These are phyloP conservation scores for Zelonia costaricensis DNA, from an alignment of 208 protist species.

Conservation along the genomic window DNA sequence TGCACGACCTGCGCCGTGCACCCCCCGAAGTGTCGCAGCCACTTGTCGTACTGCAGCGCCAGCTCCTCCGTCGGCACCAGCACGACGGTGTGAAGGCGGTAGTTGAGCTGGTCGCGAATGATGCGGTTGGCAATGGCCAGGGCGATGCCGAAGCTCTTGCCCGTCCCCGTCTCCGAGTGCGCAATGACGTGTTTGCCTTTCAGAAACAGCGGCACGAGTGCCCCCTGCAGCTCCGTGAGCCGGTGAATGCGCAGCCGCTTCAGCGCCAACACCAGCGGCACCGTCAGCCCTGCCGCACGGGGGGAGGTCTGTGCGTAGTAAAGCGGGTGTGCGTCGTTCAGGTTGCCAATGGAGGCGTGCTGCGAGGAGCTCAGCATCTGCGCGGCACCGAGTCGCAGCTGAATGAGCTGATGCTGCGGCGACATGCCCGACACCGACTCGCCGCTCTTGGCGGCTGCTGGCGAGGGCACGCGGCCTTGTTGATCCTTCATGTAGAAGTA, in stretches of 20 bases:
- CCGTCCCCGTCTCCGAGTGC: conserved; percentile 87
- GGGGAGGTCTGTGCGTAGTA: conserved; percentile 80
- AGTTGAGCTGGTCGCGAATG: conserved; percentile 78
- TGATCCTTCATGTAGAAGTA: conserved; percentile 66
- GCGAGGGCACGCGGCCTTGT: background rate
- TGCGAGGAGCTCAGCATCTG: conserved; percentile 77
- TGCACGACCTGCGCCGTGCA: conserved; percentile 80
- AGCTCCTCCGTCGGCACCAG: conserved; percentile 88
- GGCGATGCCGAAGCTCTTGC: conserved; percentile 91
- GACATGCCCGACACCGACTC: conserved; percentile 16
- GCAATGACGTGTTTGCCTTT: conserved; percentile 91
- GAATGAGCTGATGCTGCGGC: conserved; percentile 56
- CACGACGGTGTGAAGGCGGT: conserved; percentile 88
- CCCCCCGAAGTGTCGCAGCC: conserved; percentile 83
- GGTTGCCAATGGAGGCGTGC: conserved; percentile 58
- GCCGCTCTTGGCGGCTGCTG: background rate
- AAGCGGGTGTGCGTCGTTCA: conserved; percentile 85
- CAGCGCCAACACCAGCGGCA: conserved; percentile 68
- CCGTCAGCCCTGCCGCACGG: conserved; percentile 69
- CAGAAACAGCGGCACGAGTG: conserved; percentile 82
- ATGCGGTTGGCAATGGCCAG: conserved; percentile 86
- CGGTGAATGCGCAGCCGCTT: conserved; percentile 67
- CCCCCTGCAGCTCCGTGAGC: conserved; percentile 86
- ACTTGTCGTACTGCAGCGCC: conserved; percentile 90
- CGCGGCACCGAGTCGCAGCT: conserved; percentile 76